Evolutionary conservation across 371 early-diverging fungal genomes (phyloP).

Genomic region (Entomophthora muscae): DNA sequence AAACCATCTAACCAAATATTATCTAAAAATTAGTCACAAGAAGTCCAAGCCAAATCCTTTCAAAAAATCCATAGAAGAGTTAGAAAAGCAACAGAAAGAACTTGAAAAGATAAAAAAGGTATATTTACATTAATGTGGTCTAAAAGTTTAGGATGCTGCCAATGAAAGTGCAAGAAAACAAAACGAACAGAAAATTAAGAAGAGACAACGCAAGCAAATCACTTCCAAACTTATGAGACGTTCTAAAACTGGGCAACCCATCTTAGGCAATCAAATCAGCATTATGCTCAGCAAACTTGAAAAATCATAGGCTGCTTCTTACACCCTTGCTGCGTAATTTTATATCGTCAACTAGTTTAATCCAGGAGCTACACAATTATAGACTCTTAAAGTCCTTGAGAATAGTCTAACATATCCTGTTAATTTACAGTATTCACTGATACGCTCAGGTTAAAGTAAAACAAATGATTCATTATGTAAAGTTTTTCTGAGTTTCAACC

Average conservation of each 20-base stretch:
- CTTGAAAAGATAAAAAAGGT: neutral
- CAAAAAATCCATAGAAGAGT: neutral
- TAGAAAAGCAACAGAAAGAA: neutral
- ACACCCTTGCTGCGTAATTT: too few species aligned
- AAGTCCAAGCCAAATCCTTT: neutral
- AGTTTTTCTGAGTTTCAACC: too few species aligned
- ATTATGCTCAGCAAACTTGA: neutral
- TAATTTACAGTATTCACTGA: too few species aligned
- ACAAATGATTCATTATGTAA: too few species aligned
- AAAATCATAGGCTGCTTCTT: neutral
- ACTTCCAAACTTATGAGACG: neutral
- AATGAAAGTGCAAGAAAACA: neutral
- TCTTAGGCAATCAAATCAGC: neutral
- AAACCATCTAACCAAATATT: too few species aligned
- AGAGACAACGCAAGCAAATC: neutral
- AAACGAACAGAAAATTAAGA: neutral
- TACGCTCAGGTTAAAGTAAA: too few species aligned
- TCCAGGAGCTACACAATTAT: too few species aligned
- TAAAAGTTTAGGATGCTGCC: neutral
- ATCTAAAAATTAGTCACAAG: too few species aligned
- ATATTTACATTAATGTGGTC: neutral
- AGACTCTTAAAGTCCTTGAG: too few species aligned
- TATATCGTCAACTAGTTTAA: too few species aligned
- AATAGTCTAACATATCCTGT: too few species aligned
- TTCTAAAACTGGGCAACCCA: neutral